Evolutionary conservation across 176 grass and related monocot species (phyloP).

Genomic region (Musa itinerans): DNA sequence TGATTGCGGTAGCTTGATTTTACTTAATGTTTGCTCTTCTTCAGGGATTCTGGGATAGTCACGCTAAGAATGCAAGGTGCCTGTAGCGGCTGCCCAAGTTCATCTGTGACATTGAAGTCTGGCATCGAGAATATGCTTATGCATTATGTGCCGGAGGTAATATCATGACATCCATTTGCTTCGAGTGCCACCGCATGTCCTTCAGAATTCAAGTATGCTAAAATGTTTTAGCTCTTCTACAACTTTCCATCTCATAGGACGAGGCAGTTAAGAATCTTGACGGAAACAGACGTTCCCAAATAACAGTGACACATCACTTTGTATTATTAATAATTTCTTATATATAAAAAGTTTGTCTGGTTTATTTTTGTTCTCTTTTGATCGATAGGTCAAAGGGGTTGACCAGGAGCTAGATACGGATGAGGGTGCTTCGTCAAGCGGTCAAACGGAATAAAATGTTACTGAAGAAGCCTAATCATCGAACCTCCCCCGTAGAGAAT

Average conservation of each 20-base stretch:
- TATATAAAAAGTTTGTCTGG: background rate
- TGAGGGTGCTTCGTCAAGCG: conserved; percentile 48
- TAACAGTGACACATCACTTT: background rate
- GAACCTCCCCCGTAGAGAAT: too few species aligned
- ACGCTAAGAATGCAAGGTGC: conserved; percentile 98
- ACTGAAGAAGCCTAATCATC: too few species aligned
- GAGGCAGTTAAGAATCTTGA: background rate
- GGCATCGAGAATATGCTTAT: conserved; percentile 99
- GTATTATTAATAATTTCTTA: too few species aligned
- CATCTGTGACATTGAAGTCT: conserved; percentile 89
- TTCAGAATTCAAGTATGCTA: too few species aligned
- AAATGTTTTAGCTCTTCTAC: too few species aligned
- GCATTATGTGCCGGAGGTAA: conserved; percentile 98
- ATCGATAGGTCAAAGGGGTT: conserved; percentile 71
- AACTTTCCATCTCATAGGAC: background rate
- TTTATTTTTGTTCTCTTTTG: background rate
- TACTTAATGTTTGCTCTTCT: conserved; percentile 26
- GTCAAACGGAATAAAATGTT: conserved; percentile 41
- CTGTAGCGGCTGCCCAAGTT: conserved; percentile 95
- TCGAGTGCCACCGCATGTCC: too few species aligned
- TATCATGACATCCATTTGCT: background rate
- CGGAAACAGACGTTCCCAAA: background rate
- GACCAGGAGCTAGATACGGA: conserved; percentile 73
- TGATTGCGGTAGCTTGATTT: background rate
- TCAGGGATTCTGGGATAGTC: conserved; percentile 71